Conservation (phyloP, 495 filamentous ascomycete species). For the Neurospora sp. region DNA sequence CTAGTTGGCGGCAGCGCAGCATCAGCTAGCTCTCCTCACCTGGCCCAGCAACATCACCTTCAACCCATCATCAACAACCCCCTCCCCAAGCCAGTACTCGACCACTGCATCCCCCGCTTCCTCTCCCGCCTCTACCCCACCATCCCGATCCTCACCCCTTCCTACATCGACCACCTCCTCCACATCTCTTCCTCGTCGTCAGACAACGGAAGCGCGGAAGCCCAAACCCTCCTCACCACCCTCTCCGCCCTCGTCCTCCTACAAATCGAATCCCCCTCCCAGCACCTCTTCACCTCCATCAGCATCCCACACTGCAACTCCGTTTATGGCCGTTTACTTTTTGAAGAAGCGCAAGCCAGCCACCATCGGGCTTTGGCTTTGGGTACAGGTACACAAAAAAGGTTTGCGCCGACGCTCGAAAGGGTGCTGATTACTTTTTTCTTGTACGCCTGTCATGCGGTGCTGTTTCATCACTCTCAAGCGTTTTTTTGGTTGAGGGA, state of each 20-base stretch:
- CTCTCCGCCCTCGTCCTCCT: conserved; percentile 27
- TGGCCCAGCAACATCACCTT: background rate
- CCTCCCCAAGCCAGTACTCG: conserved; percentile 11
- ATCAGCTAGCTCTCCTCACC: background rate
- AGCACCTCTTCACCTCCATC: conserved; percentile 2
- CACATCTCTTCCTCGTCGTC: no score
- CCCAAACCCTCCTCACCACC: conserved; percentile 23
- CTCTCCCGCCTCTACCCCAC: conserved; percentile 32
- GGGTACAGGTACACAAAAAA: background rate
- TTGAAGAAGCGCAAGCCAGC: conserved; percentile 17
- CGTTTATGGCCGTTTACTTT: conserved; percentile 20
- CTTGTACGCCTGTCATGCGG: conserved; percentile 58
- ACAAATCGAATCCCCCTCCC: conserved; percentile 20
- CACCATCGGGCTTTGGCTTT: conserved; percentile 8
- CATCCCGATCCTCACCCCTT: conserved; percentile 27
- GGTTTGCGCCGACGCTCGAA: conserved; percentile 41
- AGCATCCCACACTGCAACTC: conserved; percentile 10
- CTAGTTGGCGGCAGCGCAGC: background rate
- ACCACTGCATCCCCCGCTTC: conserved; percentile 28
- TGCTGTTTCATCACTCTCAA: conserved; percentile 49
- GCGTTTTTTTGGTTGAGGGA: conserved; percentile 55
- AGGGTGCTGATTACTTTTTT: conserved; percentile 60
- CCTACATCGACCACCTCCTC: conserved; percentile 17
- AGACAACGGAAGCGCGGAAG: background rate
- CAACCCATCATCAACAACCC: conserved; percentile 6